Conservation (phyloP, 2,329 filamentous ascomycete genomes). For the Ophiognomonia clavigignenti-juglandacearum region DNA sequence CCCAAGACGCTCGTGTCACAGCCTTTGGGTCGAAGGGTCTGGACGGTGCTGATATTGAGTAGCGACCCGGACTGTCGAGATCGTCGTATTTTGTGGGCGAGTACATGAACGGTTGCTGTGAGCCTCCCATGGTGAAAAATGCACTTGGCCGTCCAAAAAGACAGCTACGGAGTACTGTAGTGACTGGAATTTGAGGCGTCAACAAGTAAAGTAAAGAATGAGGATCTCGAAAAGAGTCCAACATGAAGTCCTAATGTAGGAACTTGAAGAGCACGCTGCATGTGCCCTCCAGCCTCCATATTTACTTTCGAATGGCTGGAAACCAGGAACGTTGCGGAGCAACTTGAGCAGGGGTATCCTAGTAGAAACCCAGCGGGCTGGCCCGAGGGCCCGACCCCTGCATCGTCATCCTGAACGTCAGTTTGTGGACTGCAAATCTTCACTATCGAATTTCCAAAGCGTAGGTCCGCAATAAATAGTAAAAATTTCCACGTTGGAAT, state of each 20-base stretch:
- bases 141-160: neutral
- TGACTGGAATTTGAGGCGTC: neutral
- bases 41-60: slow-evolving; percentile 38
- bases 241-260: neutral
- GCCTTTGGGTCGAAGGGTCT: slow-evolving; percentile 80
- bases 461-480: too few species aligned
- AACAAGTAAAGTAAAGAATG: neutral
- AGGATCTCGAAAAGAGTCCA: neutral
- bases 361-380: too few species aligned
- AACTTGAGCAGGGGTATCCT: too few species aligned
- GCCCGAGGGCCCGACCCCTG: too few species aligned
- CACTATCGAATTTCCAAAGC: too few species aligned
- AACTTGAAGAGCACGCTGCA: too few species aligned
- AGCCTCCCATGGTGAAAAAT: slow-evolving; percentile 24
- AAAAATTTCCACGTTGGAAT: too few species aligned
- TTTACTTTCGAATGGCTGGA: too few species aligned
- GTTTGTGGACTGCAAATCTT: too few species aligned
- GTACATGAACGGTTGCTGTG: slow-evolving; percentile 69
- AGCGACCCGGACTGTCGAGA: slow-evolving; percentile 32
- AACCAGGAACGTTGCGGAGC: neutral
- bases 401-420: too few species aligned
- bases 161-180: too few species aligned
- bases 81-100: slow-evolving; percentile 41
- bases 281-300: too few species aligned
- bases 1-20: slow-evolving; percentile 73